Evolutionary conservation across 139 green algal genomes (phyloP).

Genomic region (Closterium sp.): DNA sequence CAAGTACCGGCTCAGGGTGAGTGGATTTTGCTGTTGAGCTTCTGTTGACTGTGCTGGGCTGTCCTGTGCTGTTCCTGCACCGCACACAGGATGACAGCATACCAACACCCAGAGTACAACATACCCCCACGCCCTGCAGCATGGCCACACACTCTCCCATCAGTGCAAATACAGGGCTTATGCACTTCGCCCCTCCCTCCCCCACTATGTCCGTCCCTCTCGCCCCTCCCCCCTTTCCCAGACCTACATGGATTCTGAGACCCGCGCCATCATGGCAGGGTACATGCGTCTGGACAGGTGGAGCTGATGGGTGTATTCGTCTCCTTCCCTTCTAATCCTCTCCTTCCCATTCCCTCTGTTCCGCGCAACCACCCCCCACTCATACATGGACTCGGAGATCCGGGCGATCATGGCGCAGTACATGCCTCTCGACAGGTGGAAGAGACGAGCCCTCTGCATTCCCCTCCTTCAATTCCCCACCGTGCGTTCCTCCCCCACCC

Average conservation of each 20-base stretch:
- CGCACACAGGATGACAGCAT: no score
- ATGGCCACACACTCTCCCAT: no score
- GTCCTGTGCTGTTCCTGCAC: no score
- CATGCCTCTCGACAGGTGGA: conserved; percentile 67
- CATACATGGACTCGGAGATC: conserved; percentile 65
- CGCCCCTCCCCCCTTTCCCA: no score
- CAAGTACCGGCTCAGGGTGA: conserved; percentile 47
- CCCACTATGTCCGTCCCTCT: no score
- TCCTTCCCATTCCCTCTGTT: neutral
- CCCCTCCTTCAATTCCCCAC: neutral
- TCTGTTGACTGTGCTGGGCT: neutral
- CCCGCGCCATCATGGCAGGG: conserved; percentile 72
- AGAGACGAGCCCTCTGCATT: neutral
- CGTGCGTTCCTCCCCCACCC: neutral
- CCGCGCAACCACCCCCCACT: conserved; percentile 14
- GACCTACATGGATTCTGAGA: conserved; percentile 45
- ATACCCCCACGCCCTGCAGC: no score
- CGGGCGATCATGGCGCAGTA: conserved; percentile 77
- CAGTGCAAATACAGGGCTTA: no score
- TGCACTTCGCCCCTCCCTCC: no score
- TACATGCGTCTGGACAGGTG: conserved; percentile 69
- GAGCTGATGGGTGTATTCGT: no score
- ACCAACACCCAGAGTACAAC: no score
- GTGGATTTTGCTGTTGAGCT: neutral
- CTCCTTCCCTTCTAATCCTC: neutral